phyloP scores from a whole-genome alignment of 1,284 basidiomycete genomes.

The Ganoderma meredithae region DNA sequence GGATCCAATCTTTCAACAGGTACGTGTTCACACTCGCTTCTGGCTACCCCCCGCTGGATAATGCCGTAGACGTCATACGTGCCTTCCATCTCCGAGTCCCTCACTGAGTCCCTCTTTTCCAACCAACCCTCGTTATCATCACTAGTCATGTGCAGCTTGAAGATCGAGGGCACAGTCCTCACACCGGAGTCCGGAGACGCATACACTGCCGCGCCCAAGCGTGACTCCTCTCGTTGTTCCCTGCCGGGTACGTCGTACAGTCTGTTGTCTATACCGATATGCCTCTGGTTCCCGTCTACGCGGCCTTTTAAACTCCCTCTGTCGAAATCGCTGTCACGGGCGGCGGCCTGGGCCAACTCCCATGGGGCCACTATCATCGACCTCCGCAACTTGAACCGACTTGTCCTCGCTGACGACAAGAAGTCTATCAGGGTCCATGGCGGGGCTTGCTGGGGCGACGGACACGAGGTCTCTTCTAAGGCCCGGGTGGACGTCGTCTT shows the following conservation, averaged over 20 bases:
- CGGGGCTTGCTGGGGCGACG: constrained; percentile 46
- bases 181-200: constrained; percentile 26
- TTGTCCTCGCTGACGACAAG: constrained; percentile 41
- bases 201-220: constrained; percentile 29
- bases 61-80: too few species aligned
- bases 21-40: too few species aligned
- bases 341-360: constrained; percentile 40
- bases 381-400: constrained; percentile 42
- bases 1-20: too few species aligned
- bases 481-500: constrained; percentile 41
- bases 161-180: constrained; percentile 23
- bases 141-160: constrained; percentile 16
- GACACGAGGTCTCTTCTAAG: constrained; percentile 43
- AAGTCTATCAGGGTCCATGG: constrained; percentile 42
- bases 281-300: constrained; percentile 30
- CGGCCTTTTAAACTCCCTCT: constrained; percentile 28
- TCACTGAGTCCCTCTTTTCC: background rate
- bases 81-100: too few species aligned
- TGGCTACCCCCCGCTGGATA: too few species aligned
- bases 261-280: constrained; percentile 33
- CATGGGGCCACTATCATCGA: constrained; percentile 50
- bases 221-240: constrained; percentile 36
- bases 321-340: constrained; percentile 38
- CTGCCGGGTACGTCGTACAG: constrained; percentile 33
- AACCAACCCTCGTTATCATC: background rate